phyloP scores from a whole-genome alignment of 2,329 filamentous ascomycete species.

The Xylaria sp. region DNA sequence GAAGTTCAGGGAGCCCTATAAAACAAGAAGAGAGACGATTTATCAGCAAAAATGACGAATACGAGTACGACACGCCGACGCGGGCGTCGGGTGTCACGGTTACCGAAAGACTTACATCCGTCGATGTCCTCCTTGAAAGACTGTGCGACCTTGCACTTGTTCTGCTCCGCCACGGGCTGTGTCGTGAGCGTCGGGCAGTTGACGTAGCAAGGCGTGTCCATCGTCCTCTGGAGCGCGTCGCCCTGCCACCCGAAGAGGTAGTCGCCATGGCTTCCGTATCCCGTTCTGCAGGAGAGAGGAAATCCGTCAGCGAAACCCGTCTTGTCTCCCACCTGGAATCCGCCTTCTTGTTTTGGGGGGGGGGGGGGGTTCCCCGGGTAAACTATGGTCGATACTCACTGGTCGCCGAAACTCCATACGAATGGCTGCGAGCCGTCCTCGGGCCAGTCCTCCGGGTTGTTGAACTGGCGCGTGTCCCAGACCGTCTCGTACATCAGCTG shows the following conservation, averaged over 20 bases:
- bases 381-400: slow-evolving; percentile 28
- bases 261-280: slow-evolving; percentile 51
- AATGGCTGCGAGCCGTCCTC: slow-evolving; percentile 52
- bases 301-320: not conserved
- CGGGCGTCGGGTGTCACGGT: not conserved
- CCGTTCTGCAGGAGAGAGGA: slow-evolving; percentile 41
- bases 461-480: slow-evolving; percentile 53
- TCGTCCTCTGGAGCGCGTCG: slow-evolving; percentile 49
- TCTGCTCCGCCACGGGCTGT: slow-evolving; percentile 48
- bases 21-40: not conserved
- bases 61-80: slow-evolving; percentile 17
- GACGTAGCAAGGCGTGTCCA: slow-evolving; percentile 50
- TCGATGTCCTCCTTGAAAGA: slow-evolving; percentile 49
- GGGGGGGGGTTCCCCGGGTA: too few species aligned
- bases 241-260: slow-evolving; percentile 57
- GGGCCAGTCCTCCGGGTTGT: slow-evolving; percentile 52
- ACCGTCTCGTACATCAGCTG: slow-evolving; percentile 53
- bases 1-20: slow-evolving; percentile 41
- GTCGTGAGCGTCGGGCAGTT: slow-evolving; percentile 48
- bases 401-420: slow-evolving; percentile 48
- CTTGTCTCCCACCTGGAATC: too few species aligned
- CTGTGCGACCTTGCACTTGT: slow-evolving; percentile 48
- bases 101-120: slow-evolving; percentile 46
- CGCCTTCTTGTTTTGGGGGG: too few species aligned
- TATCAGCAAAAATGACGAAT: slow-evolving; percentile 12